These are phyloP conservation scores for Aspergillus sp. DNA, from an alignment of 2,329 filamentous ascomycete species.

Conservation along the genomic window DNA sequence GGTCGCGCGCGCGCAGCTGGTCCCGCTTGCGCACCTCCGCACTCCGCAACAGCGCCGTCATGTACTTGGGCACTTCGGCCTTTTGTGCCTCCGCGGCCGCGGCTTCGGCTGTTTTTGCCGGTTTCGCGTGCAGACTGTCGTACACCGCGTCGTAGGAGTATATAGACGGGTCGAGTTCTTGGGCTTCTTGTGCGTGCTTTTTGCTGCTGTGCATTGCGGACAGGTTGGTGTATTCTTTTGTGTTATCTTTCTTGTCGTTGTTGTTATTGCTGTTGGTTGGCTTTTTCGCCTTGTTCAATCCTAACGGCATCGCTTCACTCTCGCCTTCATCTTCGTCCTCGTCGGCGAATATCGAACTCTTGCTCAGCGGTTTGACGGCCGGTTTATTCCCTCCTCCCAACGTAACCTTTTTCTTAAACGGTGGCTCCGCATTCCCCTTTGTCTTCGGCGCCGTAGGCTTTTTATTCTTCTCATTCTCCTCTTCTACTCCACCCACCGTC, in stretches of 20 bases:
- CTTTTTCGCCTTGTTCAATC: slow-evolving; percentile 18
- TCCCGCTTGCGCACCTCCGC: slow-evolving; percentile 61
- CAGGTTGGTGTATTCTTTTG: slow-evolving; percentile 40
- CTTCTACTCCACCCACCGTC: slow-evolving; percentile 33
- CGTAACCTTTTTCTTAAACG: slow-evolving; percentile 28
- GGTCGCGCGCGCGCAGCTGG: slow-evolving; percentile 57
- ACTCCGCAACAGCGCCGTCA: slow-evolving; percentile 54
- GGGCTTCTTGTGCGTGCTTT: slow-evolving; percentile 40
- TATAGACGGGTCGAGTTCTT: slow-evolving; percentile 42
- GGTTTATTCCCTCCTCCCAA: slow-evolving; percentile 19
- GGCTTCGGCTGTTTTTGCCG: slow-evolving; percentile 20
- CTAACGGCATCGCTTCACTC: slow-evolving; percentile 15
- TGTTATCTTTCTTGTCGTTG: background rate
- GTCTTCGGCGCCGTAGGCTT: slow-evolving; percentile 6
- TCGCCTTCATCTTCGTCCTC: slow-evolving; percentile 29
- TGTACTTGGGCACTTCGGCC: slow-evolving; percentile 51
- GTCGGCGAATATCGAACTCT: slow-evolving; percentile 33
- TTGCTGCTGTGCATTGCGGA: slow-evolving; percentile 42
- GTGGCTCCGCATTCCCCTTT: slow-evolving; percentile 8
- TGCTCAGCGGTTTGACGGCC: slow-evolving; percentile 27
- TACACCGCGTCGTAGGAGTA: slow-evolving; percentile 49
- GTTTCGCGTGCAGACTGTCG: slow-evolving; percentile 42
- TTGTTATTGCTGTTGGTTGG: slow-evolving; percentile 3
- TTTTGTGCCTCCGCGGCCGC: slow-evolving; percentile 9
- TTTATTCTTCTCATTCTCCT: slow-evolving; percentile 25